A percentile compares a stretch with the other conserved stretches of the same genome.
These are phyloP conservation scores for Akanthomyces uredinophilus DNA, from an alignment of 2,329 filamentous ascomycete species.

Conservation along the genomic window DNA sequence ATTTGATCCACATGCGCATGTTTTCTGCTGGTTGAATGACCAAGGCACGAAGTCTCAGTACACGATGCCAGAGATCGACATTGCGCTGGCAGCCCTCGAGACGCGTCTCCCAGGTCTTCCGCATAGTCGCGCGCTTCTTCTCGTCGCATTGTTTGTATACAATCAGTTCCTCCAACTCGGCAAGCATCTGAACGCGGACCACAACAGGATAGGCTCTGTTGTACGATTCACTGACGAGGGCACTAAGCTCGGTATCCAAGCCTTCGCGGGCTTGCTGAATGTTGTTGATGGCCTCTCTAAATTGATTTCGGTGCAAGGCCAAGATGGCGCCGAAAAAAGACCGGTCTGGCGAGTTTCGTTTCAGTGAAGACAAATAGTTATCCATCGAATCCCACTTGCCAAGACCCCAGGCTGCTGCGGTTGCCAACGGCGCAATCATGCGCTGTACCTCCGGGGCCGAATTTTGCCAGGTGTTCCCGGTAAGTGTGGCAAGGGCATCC, in stretches of 20 bases:
- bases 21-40: conserved; percentile 91
- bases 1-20: conserved; percentile 99
- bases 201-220: conserved; percentile 97
- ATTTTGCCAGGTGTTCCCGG: conserved; percentile 89
- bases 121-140: conserved; percentile 85
- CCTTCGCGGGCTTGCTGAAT: conserved; percentile 91
- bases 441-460: conserved; percentile 83
- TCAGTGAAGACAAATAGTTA: conserved; percentile 92
- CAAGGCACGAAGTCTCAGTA: conserved; percentile 89
- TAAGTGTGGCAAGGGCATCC: conserved; percentile 84
- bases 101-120: conserved; percentile 91
- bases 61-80: conserved; percentile 96
- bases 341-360: conserved; percentile 83
- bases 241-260: conserved; percentile 90
- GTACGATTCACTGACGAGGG: conserved; percentile 96
- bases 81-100: conserved; percentile 94
- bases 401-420: conserved; percentile 92
- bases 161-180: conserved; percentile 96
- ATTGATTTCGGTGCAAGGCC: conserved; percentile 91
- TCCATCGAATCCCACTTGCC: conserved; percentile 99
- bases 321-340: conserved; percentile 98
- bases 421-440: conserved; percentile 86
- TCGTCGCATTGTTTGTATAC: conserved; percentile 92
- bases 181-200: conserved; percentile 97
- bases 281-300: conserved; percentile 80